phyloP scores from a whole-genome alignment of 2,329 filamentous ascomycete species.

The Apiospora rasikravindrae region DNA sequence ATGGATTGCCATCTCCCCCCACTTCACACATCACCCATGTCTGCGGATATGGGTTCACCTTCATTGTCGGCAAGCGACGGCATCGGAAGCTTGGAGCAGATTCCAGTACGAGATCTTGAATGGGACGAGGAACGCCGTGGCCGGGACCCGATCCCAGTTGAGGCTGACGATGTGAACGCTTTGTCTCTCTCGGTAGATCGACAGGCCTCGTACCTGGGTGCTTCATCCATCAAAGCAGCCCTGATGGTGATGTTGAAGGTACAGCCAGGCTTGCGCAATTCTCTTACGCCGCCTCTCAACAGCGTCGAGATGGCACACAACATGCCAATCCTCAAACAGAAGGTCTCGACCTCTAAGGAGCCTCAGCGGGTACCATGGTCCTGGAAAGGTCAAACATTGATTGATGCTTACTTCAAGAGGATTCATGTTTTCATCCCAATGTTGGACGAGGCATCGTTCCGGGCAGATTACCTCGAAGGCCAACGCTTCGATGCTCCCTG shows the following conservation, averaged over 20 bases:
- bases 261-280: conserved; percentile 52
- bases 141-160: conserved; percentile 61
- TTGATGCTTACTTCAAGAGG: conserved; percentile 78
- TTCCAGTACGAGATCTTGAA: conserved; percentile 67
- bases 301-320: conserved; percentile 53
- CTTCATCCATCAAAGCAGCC: conserved; percentile 77
- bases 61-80: conserved; percentile 56
- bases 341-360: conserved; percentile 50
- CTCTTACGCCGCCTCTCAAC: conserved; percentile 53
- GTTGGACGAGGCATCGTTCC: conserved; percentile 74
- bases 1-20: conserved; percentile 59
- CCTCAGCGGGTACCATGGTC: conserved; percentile 60
- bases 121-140: conserved; percentile 69
- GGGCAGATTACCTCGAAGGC: conserved; percentile 66
- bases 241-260: conserved; percentile 72
- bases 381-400: conserved; percentile 69
- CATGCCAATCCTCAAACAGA: conserved; percentile 49
- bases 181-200: conserved; percentile 66
- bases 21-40: conserved; percentile 54
- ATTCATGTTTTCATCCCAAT: conserved; percentile 76
- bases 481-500: conserved; percentile 71
- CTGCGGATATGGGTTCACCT: conserved; percentile 55
- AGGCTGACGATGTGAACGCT: conserved; percentile 75
- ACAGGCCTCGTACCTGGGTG: conserved; percentile 70
- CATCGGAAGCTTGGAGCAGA: conserved; percentile 66